Conservation (phyloP, 345 rosid species). For the Gossypium thurberi region DNA sequence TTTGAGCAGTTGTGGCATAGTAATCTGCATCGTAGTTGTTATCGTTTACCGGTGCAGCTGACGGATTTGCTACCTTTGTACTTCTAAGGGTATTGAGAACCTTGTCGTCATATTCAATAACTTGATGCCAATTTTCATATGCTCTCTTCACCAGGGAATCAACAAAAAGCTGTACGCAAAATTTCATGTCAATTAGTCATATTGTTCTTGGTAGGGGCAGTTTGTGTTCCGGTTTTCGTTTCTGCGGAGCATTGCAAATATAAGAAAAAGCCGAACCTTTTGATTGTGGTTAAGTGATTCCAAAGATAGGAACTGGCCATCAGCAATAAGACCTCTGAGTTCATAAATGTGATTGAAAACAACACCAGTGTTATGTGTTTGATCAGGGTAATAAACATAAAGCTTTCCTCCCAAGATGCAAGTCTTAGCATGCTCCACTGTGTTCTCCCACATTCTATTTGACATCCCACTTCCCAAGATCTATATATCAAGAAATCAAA, state of each 20-base stretch:
- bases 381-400: conserved; percentile 63
- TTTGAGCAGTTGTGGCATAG: conserved; percentile 18
- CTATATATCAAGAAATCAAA: conserved; percentile 26
- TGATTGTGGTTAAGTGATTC: conserved; percentile 71
- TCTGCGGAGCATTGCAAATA: background rate
- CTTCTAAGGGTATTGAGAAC: conserved; percentile 48
- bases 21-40: conserved; percentile 22
- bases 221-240: background rate
- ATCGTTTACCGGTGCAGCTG: conserved; percentile 18
- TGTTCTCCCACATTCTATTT: conserved; percentile 95
- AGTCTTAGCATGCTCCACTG: conserved; percentile 92
- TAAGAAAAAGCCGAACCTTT: conserved; percentile 41
- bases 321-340: conserved; percentile 70
- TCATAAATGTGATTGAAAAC: conserved; percentile 83
- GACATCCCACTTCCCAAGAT: conserved; percentile 98
- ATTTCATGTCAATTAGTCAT: conserved; percentile 4
- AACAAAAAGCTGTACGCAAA: conserved; percentile 56
- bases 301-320: conserved; percentile 62
- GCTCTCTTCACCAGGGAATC: conserved; percentile 81
- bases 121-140: conserved; percentile 87
- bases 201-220: background rate
- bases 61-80: conserved; percentile 28
- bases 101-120: conserved; percentile 71
- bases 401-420: conserved; percentile 80
- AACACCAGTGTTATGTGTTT: conserved; percentile 46